Evolutionary conservation across 495 filamentous ascomycete species (phyloP), one percentile per base, ranked within the genome.

Genomic region (Baudoinia panamericana): DNA sequence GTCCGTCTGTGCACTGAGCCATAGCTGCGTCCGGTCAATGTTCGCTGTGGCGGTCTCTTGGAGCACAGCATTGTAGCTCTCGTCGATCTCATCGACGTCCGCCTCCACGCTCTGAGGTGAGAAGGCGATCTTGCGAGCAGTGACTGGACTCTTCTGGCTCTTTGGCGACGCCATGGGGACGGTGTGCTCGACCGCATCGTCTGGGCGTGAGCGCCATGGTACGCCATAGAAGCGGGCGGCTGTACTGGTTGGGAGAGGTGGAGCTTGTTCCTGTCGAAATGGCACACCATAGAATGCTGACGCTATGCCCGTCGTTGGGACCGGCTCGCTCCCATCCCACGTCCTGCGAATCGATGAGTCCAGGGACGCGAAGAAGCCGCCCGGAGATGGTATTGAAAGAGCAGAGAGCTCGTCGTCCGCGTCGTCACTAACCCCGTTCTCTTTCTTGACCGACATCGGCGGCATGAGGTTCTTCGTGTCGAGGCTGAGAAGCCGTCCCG

Each of bases 321-420:
- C 46, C 0, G 43, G 66, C n/a, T 67, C 62, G 23, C 66, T 38
- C 53, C 70, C 63, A 36, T 49, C 58, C 86, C 86, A 95, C 4
- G 85, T 90, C 52, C 80, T 75, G 37, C 84, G 71, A 11, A 45
- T 20, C 34, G 74, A 69, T 1, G 72, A 66, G 12, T 71, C 78
- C 13, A 95, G 68, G 0, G 81, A 84, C 15, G 83, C 78, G 57
- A 95, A 95, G 66, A 95, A 93, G 0, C 82, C 83, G 19, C 84
- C 82, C 0, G 86, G 86, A 1, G 86, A 93, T 2, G 86, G 86
- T 34, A 95, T 84, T 9, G 54, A 56, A 3, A 64, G 50, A 2
- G 36, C 84, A 76, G 40, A 93, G 64, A 58, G 69, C 66, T 44
- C 75, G 64, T 62, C 31, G 63, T 70, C 32, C 48, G 66, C 62